A percentile compares a stretch with the other conserved stretches of the same genome.
Evolutionary conservation across 495 filamentous ascomycete species (phyloP).

Genomic region (Hypoxylon intermedium): DNA sequence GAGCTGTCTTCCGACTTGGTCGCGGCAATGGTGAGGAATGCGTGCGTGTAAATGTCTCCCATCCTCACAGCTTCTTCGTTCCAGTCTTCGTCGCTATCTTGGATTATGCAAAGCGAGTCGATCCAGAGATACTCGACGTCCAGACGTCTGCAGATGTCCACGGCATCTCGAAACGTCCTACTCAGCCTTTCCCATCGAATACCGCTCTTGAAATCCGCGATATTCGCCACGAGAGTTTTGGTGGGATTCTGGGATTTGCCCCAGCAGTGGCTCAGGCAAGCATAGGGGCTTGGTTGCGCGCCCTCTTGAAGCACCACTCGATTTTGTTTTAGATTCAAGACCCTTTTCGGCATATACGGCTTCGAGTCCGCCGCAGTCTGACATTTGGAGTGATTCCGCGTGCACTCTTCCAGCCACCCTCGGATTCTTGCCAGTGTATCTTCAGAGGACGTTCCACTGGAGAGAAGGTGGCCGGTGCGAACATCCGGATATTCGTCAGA

Average conservation of each 20-base stretch:
- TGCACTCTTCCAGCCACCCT: background rate
- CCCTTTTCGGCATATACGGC: background rate
- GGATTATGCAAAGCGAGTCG: slow-evolving; percentile 45
- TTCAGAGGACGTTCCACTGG: background rate
- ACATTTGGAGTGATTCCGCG: background rate
- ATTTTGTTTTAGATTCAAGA: background rate
- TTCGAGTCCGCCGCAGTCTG: background rate
- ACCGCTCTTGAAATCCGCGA: slow-evolving; percentile 3
- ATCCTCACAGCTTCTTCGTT: slow-evolving; percentile 1
- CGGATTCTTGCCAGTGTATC: background rate
- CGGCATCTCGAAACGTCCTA: slow-evolving; percentile 37
- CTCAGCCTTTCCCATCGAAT: slow-evolving; percentile 19
- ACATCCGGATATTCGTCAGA: background rate
- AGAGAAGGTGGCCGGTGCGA: background rate
- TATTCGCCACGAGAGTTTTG: slow-evolving; percentile 1
- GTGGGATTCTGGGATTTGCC: background rate
- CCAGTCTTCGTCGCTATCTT: slow-evolving; percentile 40
- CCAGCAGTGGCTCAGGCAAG: slow-evolving; percentile 17
- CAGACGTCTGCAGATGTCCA: slow-evolving; percentile 25
- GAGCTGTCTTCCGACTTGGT: background rate
- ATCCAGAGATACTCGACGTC: slow-evolving; percentile 43
- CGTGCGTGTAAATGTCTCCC: background rate
- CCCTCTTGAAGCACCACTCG: background rate
- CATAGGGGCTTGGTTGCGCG: slow-evolving; percentile 1
- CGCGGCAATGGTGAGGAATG: background rate